Evolutionary conservation across 768 basidiomycete genomes (phyloP), one percentile per base, ranked within the genome.

Genomic region (Suillus spraguei): DNA sequence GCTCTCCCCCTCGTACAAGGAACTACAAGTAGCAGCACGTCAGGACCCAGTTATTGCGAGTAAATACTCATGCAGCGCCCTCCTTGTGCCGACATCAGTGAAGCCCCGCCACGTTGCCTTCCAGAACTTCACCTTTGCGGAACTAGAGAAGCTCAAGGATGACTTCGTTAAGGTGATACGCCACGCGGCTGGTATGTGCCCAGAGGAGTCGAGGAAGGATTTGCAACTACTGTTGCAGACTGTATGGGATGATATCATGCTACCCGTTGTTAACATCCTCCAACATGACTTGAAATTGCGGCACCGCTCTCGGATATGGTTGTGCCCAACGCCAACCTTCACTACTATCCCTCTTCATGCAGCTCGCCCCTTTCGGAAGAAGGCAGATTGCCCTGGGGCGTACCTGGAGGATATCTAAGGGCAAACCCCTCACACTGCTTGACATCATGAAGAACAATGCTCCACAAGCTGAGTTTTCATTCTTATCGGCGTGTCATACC

Each of bases 401-500:
- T 38, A 10, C 36, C 36, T 38, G 36, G 36, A 38, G 10, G 10
- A 38, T 38, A 13, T 38, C 11, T 38, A 38, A n/a, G n/a, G n/a
- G n/a, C n/a, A 28, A 47, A 4, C 42, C 35, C 11, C 38, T 61
- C 3, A 54, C 41, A 4, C 33, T 64, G 14, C 36, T 64, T 17
- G 60, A 64, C 9, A 61, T 64, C 35, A 46, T 64, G 38, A 24
- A 49, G 16, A n/a, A n/a, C 5, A 52, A 56, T 11, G 5, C 42
- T 3, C 49, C 39, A 4, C 49, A 24, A 20, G 50, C 60, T 13
- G 63, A 53, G 33, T 64, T 64, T 8, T 52, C 52, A 38, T 64
- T 61, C 50, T 60, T 72, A 38, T 70, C 71, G n/a, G 71, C 70
- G 11, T 72, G 71, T 49, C 60, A 69, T 36, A 72, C 71, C 14